Evolutionary conservation across 2,329 filamentous ascomycete genomes (phyloP), one percentile per base, ranked within the genome.

Genomic region (Fusarium torreyae): DNA sequence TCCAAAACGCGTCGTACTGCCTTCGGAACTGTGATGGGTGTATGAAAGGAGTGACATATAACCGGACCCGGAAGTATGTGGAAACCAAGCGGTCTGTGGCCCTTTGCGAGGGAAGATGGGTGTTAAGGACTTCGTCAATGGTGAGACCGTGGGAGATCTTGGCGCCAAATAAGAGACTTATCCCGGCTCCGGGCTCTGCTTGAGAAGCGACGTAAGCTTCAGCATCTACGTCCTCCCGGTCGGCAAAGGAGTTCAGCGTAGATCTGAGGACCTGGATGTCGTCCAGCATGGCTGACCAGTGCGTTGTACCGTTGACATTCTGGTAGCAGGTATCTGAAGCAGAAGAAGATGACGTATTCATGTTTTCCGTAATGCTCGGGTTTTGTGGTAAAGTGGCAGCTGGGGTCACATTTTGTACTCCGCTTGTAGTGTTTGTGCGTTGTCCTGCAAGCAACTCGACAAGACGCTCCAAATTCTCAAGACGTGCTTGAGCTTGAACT

Each of bases 1-100:
- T 39, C 52, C 52, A 56, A n/a, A 56, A 56, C 1, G 43, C 24
- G 7, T 56, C 33, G 4, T 50, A 56, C 33, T 56, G 43, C 43
- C 43, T 49, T 22, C 26, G 52, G n/a, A 49, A 56, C 2, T 49
- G 52, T 4, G 28, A n/a, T 13, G 52, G n/a, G 4, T 49, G 43
- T 31, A 56, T 50, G 0, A 11, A 56, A 4, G 52, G 52, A 7
- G 52, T 56, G 7, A 50, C 6, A 1, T 55, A 39, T 0, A 22
- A 3, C 14, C 52, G 43, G n/a, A 10, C 4, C 11, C 52, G 52
- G 8, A 56, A 56, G 14, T 39, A 56, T 9, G 10, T 1, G 5
- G 52, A 56, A 1, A 56, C 24, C 0, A 56, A 8, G 11, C 43
- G 52, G 1, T 56, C 43, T 14, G 52, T n/a, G 5, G 1, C 10